These are phyloP conservation scores for Achaetomium macrosporum DNA, from an alignment of 2,329 filamentous ascomycete species.

Conservation along the genomic window DNA sequence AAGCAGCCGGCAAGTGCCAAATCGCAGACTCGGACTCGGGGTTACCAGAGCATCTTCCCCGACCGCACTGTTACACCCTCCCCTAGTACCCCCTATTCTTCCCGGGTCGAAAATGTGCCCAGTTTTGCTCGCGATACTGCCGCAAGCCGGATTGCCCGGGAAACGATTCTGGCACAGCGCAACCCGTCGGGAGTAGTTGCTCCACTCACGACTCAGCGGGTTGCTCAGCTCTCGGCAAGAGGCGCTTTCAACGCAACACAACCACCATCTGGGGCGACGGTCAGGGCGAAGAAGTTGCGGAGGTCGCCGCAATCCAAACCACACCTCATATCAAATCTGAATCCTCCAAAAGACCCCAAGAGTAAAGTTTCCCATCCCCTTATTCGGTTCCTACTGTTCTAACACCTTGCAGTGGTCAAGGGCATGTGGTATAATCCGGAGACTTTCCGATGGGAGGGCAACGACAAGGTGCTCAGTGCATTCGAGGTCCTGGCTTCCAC, in stretches of 20 bases:
- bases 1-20: slow-evolving; percentile 71
- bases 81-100: slow-evolving; percentile 50
- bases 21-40: slow-evolving; percentile 50
- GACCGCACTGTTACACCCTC: slow-evolving; percentile 50
- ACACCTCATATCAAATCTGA: slow-evolving; percentile 81
- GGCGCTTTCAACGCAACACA: slow-evolving; percentile 41
- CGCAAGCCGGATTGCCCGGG: slow-evolving; percentile 59
- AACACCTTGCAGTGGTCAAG: slow-evolving; percentile 60
- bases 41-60: slow-evolving; percentile 49
- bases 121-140: slow-evolving; percentile 61
- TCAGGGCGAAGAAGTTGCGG: slow-evolving; percentile 51
- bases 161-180: slow-evolving; percentile 56
- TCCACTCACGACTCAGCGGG: slow-evolving; percentile 50
- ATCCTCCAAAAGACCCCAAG: slow-evolving; percentile 67
- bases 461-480: slow-evolving; percentile 73
- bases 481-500: slow-evolving; percentile 64
- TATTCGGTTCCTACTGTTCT: slow-evolving; percentile 7
- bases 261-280: slow-evolving; percentile 32
- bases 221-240: slow-evolving; percentile 47
- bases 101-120: slow-evolving; percentile 50
- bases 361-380: slow-evolving; percentile 50
- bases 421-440: slow-evolving; percentile 94
- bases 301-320: slow-evolving; percentile 64
- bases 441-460: slow-evolving; percentile 90
- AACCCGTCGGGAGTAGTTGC: slow-evolving; percentile 50